A percentile compares a stretch with the other conserved stretches of the same genome.
Evolutionary conservation across 2,329 filamentous ascomycete genomes (phyloP).

Genomic region (Teratosphaeria zuluensis): DNA sequence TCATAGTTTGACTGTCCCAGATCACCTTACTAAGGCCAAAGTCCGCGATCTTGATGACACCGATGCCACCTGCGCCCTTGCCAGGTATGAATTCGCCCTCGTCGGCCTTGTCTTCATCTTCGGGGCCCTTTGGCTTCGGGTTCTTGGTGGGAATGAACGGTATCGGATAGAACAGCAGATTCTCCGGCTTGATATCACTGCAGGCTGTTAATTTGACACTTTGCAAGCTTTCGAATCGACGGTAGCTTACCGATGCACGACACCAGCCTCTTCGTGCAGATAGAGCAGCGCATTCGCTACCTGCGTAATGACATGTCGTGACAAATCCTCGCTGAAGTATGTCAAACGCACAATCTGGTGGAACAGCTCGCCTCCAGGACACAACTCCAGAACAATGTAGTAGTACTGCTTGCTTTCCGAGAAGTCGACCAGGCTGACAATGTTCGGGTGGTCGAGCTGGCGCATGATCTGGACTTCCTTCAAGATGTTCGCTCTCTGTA

Average conservation of each 20-base stretch:
- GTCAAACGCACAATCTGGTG: constrained; percentile 97
- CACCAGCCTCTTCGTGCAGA: constrained; percentile 85
- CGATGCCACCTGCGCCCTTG: constrained; percentile 79
- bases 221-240: not conserved
- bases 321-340: constrained; percentile 94
- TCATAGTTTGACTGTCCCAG: constrained; percentile 98
- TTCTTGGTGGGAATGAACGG: constrained; percentile 70
- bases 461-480: constrained; percentile 99
- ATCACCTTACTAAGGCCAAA: constrained; percentile 97
- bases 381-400: constrained; percentile 92
- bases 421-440: constrained; percentile 88
- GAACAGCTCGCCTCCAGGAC: constrained; percentile 91
- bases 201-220: constrained; percentile 25
- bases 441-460: constrained; percentile 90
- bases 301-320: constrained; percentile 86
- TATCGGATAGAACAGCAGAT: constrained; percentile 83
- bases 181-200: constrained; percentile 97
- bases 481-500: constrained; percentile 86
- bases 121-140: constrained; percentile 70
- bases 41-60: constrained; percentile 92
- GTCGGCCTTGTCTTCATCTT: constrained; percentile 94
- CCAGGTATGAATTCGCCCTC: constrained; percentile 87
- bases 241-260: constrained; percentile 78
- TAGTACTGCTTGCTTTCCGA: constrained; percentile 91
- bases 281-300: constrained; percentile 93